Evolutionary conservation across 352 stramenopile genomes (phyloP).

Genomic region (Phytopythium aichiense): DNA sequence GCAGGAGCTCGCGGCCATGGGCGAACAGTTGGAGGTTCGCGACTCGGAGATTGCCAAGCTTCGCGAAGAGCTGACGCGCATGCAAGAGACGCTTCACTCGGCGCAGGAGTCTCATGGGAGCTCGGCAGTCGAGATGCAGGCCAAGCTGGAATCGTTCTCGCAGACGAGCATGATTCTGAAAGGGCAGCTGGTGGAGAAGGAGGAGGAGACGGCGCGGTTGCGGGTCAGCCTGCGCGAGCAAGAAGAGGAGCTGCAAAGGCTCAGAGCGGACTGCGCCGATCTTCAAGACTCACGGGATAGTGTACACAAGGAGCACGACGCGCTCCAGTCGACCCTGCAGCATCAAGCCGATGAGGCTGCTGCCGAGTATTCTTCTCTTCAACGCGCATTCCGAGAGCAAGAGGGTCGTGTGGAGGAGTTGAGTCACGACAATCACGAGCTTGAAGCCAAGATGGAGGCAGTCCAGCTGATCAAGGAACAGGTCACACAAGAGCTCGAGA

Average conservation of each 20-base stretch:
- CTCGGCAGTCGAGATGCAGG: neutral
- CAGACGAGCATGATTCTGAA: constrained; percentile 12
- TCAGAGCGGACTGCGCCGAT: neutral
- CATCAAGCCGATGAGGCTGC: neutral
- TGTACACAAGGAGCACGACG: neutral
- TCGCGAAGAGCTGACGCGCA: constrained; percentile 22
- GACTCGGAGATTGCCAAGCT: constrained; percentile 8
- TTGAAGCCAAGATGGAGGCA: neutral
- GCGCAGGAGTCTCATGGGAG: neutral
- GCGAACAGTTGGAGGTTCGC: constrained; percentile 30
- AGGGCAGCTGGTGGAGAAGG: constrained; percentile 11
- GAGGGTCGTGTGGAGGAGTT: neutral
- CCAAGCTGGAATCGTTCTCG: constrained; percentile 3
- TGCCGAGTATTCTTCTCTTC: neutral
- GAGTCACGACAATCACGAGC: neutral
- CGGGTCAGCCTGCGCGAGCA: constrained; percentile 1
- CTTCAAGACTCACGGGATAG: neutral
- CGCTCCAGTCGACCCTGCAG: neutral
- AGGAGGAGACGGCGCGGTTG: constrained; percentile 5
- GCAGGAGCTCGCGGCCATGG: constrained; percentile 29
- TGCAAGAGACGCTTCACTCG: constrained; percentile 21
- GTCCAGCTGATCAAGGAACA: neutral
- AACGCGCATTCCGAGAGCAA: neutral
- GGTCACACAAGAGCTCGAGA: neutral
- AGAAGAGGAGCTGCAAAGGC: neutral